Evolutionary conservation across 2,329 filamentous ascomycete species (phyloP).

Genomic region (Scytalidium sp.): DNA sequence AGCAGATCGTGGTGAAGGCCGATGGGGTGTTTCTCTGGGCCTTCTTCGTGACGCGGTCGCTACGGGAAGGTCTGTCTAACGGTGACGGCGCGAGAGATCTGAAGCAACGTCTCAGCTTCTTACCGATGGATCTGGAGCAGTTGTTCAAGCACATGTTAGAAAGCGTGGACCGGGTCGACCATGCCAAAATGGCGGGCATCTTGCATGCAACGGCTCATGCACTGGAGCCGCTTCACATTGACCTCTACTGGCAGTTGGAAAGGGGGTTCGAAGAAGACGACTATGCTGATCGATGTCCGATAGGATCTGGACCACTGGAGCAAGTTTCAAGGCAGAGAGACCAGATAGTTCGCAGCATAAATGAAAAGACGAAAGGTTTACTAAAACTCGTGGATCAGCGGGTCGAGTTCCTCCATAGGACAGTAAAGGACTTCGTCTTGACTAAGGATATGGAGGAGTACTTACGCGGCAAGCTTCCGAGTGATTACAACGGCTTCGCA

Average conservation of each 20-base stretch:
- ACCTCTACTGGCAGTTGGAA: background rate
- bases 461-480: background rate
- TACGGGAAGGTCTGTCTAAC: slow-evolving; percentile 3
- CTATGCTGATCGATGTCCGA: background rate
- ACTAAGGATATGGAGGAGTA: background rate
- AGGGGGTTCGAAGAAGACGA: background rate
- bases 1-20: background rate
- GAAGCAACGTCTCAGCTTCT: slow-evolving; percentile 8
- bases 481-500: background rate
- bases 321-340: background rate
- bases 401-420: slow-evolving; percentile 8
- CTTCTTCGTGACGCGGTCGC: slow-evolving; percentile 1
- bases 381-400: background rate
- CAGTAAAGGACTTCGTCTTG: slow-evolving; percentile 11
- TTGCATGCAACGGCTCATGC: slow-evolving; percentile 1
- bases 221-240: background rate
- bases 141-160: slow-evolving; percentile 17
- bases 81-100: slow-evolving; percentile 14
- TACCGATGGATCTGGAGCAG: slow-evolving; percentile 17
- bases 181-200: slow-evolving; percentile 9
- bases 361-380: background rate
- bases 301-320: background rate
- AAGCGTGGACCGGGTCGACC: slow-evolving; percentile 9
- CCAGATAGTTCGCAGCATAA: background rate
- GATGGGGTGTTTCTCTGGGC: slow-evolving; percentile 7